Evolutionary conservation across 1,284 basidiomycete species (phyloP), one percentile per base, ranked within the genome.

Genomic region (Boletus mariae): DNA sequence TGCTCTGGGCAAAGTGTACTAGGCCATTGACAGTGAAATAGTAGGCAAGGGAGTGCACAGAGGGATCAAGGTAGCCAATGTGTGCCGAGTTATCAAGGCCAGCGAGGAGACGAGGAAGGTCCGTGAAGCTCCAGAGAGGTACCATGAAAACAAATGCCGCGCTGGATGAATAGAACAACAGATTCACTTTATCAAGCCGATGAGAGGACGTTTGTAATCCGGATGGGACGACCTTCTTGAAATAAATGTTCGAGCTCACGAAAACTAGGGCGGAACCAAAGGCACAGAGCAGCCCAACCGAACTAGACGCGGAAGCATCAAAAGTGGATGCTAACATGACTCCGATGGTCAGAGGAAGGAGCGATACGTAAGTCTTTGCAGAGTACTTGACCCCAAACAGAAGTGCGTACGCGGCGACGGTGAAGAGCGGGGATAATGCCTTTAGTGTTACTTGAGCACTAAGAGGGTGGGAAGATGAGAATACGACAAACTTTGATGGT

Each of bases 291-390:
- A 98, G 75, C 17, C 94, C 94, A 45, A 89, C 73, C 6, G 83
- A 73, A 70, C 95, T 96, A 44, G 90, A 92, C 5, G 85, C 84
- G 3, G 92, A 90, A 52, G 95, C 76, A 72, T 97, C 94, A 65
- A 93, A 94, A 12, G 94, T 94, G 71, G 91, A 97, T 26, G 94
- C 95, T 59, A 99, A 80, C 93, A 99, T 98, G 68, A 99, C 97
- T 45, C 97, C 96, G 43, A 95, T 57, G 0, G 93, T 99, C 56
- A 99, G 80, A 1, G 96, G 96, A 7, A 98, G 75, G n/a, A 99
- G 83, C 6, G 97, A 96, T 34, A 94, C 59, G 72, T 99, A 99
- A 1, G 96, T 99, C 64, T 87, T 87, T 40, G 82, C 73, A 26
- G 93, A 92, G 74, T 99, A 99, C 65, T 87, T 89, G 29, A 98